Base-by-base conservation (phyloP, 1,284 basidiomycete genomes). In the Fereydounia khargensis region DNA sequence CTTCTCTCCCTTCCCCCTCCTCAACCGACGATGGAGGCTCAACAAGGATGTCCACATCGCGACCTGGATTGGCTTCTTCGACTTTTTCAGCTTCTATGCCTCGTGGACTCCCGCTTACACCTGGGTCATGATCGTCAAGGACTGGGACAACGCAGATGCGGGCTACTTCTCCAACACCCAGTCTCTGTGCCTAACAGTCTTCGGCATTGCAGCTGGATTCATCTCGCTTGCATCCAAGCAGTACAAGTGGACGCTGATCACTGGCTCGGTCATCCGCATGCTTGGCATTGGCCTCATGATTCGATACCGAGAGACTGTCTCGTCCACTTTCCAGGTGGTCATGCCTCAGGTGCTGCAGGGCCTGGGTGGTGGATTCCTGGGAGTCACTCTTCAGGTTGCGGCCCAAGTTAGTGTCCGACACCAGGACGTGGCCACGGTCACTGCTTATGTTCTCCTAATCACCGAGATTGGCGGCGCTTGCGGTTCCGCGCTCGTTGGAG, bases 361-460 rank as follows among this genome's bases (percentile, higher is more conserved):
- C 22, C 52, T 73, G 16, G 73, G 73, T 17, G 73, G 73, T 36
- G 73, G 68, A 7, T 58, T 74, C 42, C 48, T 71, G 24, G 73
- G 72, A 36, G 51, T 73, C 39, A 58, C 60, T 13, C 46, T 73
- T 9, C 64, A 71, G 38, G 63, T 73, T 11, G 57, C 68, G 13
- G 63, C 72, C 7, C 73, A 75, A 45, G 65, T 75, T 28, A 63
- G 59, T 21, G 73, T 75, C 17, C 70, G 60, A 10, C 73, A 75
- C 49, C 70, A 73, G 42, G 68, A 74, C 25, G 72, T 74, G 8
- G 70, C 72, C 22, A 69, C 69, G 39, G 73, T 75, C 38, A 74
- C 72, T n/a, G 64, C 71, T 14, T 70, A 68, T 39, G 64, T 74
- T 48, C 47, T 75, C 9, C 59, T 74, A 8, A 41, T 69, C 38